These are phyloP conservation scores for Umbilicus rupestris DNA, from an alignment of 164 flowering plant species.

Conservation along the genomic window DNA sequence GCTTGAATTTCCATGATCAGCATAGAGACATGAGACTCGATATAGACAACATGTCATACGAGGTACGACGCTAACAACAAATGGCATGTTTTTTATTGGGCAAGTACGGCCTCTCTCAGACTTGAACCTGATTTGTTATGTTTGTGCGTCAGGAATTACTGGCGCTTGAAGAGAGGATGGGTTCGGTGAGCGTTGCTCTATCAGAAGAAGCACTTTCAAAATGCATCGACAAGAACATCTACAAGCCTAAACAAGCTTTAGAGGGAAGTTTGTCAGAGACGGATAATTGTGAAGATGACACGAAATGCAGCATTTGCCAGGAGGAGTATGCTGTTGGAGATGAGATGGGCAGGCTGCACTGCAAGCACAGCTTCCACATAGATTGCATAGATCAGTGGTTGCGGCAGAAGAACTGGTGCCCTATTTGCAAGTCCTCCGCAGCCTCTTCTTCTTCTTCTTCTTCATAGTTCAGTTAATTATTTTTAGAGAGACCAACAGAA, in stretches of 20 bases:
- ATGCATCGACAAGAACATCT: conserved; percentile 44
- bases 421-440: conserved; percentile 74
- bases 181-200: conserved; percentile 86
- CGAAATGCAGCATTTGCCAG: conserved; percentile 97
- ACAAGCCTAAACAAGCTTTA: conserved; percentile 18
- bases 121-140: neutral
- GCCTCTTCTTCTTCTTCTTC: conserved; percentile 2
- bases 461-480: neutral
- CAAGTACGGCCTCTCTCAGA: neutral
- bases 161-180: conserved; percentile 93
- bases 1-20: conserved; percentile 68
- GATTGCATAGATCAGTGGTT: conserved; percentile 76
- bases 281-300: conserved; percentile 22
- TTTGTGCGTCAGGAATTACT: conserved; percentile 59
- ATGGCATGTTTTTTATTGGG: too few relatives aligned
- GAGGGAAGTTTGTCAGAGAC: neutral
- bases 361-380: conserved; percentile 65
- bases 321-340: conserved; percentile 75
- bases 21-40: conserved; percentile 39
- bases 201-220: conserved; percentile 61
- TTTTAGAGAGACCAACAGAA: too few relatives aligned
- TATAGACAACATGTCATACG: conserved; percentile 96
- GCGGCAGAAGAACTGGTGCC: conserved; percentile 89
- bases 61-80: conserved; percentile 40
- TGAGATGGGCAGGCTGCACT: conserved; percentile 56